Evolutionary conservation across 73 alveolate species (phyloP).

Genomic region (Tetrahymena elliotti): DNA sequence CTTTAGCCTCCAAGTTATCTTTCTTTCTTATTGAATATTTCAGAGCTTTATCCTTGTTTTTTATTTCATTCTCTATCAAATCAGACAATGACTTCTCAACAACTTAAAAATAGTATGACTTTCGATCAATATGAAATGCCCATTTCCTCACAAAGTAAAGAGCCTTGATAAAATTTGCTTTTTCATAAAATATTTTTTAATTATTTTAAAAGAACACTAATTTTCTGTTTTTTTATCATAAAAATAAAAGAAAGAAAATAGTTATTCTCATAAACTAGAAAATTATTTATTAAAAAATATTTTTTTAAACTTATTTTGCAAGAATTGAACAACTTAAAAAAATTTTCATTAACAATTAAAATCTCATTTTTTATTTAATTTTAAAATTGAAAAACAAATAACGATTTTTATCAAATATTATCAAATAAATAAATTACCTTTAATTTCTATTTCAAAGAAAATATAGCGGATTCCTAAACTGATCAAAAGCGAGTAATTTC

Average conservation of each 20-base stretch:
- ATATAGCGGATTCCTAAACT: not conserved
- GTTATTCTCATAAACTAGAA: too few relatives aligned
- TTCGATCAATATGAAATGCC: not conserved
- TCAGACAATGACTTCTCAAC: not conserved
- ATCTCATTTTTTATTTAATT: too few relatives aligned
- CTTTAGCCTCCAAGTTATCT: not conserved
- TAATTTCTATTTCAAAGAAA: not conserved
- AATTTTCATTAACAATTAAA: too few relatives aligned
- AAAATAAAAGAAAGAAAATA: too few relatives aligned
- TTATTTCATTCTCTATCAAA: not conserved
- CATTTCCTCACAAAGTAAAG: not conserved
- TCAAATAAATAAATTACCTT: not conserved
- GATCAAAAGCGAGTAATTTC: not conserved
- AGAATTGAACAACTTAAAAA: too few relatives aligned
- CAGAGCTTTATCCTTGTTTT: not conserved
- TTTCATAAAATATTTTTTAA: not conserved
- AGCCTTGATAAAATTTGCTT: not conserved
- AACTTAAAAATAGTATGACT: not conserved
- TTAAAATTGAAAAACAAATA: too few relatives aligned
- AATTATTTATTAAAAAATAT: too few relatives aligned
- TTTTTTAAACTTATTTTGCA: too few relatives aligned
- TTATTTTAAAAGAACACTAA: too few relatives aligned
- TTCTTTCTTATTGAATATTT: not conserved
- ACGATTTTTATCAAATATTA: not conserved
- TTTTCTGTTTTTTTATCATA: too few relatives aligned